Evolutionary conservation across 2,329 filamentous ascomycete genomes (phyloP), one percentile per base, ranked within the genome.

Genomic region (Aspergillus sp.): DNA sequence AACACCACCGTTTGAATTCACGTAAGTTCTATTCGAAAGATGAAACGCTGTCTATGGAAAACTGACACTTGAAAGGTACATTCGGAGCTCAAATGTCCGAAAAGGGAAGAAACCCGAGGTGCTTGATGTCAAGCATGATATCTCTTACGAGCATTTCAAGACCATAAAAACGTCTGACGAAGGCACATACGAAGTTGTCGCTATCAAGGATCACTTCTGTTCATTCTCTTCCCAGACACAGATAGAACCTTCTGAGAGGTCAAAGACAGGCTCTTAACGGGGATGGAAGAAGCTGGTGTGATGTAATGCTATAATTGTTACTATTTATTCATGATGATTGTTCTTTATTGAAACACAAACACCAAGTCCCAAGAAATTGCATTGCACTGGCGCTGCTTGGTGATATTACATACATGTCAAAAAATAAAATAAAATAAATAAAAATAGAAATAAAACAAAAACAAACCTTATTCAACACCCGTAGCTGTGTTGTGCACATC

Each of bases 1-100:
- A 44, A 90, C 88, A 5, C 90, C 93, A 49, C 93, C 93, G 1
- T 98, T 98, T 60, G 93, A 97, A 68, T 98, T 97, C 63, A 96
- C 91, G 45, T 77, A 66, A 62, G 73, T 67, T 34, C 12, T 8
- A 13, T 39, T 44, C 19, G 30, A 11, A 5, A 33, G 19, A 8
- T 5, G 12, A 12, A 5, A 5, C 26, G n/a, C 29, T 12, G 26
- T 12, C 13, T 9, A 9, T 13, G 10, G 19, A 5, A 33, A 34
- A 13, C 26, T 39, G 19, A 39, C 35, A 12, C 7, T 38, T 36
- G 33, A 40, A 49, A 76, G 74, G 33, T 97, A 95, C 66, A 97
- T 90, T 13, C 79, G 93, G 49, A 93, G 86, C 67, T 88, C 88
- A 36, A 95, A 95, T 62, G 83, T 83, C n/a, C 69, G 71, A 46